Evolutionary conservation across 2,329 filamentous ascomycete species (phyloP), one percentile per base, ranked within the genome.

Genomic region (Monosporascus sp.): DNA sequence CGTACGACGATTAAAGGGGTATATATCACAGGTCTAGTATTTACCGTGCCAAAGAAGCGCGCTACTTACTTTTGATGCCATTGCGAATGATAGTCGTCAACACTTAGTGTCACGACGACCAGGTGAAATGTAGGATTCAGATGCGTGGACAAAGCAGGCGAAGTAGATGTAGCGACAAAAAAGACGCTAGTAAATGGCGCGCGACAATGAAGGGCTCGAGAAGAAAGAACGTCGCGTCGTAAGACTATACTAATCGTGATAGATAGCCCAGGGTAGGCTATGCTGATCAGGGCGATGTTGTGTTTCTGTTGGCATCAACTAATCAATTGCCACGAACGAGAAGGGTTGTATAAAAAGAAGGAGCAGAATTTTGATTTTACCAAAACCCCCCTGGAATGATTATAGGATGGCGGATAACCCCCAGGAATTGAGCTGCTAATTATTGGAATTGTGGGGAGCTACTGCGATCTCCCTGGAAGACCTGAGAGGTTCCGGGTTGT

Each of bases 1-100:
- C 15, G 11, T 24, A 27, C 11, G 14, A 39, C 7, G 51, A 22
- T 37, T 31, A 25, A 38, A 38, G 39, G 11, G 31, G 31, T 35
- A 35, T 14, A 35, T 9, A 14, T 11, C 11, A 31, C 14, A 38
- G 22, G 49, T 38, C 18, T 17, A 46, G 41, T 35, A 54, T 53
- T 45, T 45, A 51, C 48, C 38, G 31, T 9, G 15, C 25, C 37
- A 22, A 39, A 20, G 54, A 52, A 36, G 38, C 49, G 52, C 47
- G 35, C 31, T 53, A 65, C 66, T 53, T 65, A 72, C 71, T 66
- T 73, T 73, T 53, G 70, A 72, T 53, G 70, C 70, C 71, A 73
- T 73, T 68, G 50, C 20, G 37, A 50, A 55, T 50, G 50, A 58
- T 54, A 49, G 54, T 58, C 48, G 60, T 56, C 49, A 56, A 55